phyloP scores from a whole-genome alignment of 2,329 filamentous ascomycete genomes.

The Fusarium anthophilum region DNA sequence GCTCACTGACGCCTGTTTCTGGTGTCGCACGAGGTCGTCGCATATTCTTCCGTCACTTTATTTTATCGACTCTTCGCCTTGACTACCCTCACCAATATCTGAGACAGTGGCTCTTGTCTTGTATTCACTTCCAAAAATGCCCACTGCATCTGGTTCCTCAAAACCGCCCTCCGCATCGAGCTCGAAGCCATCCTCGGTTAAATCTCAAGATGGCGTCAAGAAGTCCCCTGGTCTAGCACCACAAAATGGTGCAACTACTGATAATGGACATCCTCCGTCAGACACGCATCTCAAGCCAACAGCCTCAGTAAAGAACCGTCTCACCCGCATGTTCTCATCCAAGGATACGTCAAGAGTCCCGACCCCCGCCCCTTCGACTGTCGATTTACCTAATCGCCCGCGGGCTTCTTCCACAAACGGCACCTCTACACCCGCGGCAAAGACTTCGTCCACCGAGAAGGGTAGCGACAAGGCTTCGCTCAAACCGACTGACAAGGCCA shows the following conservation, averaged over 20 bases:
- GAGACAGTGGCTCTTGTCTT: constrained; percentile 17
- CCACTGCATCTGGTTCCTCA: constrained; percentile 44
- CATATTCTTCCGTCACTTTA: constrained; percentile 20
- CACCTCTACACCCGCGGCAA: constrained; percentile 53
- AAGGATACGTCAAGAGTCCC: constrained; percentile 57
- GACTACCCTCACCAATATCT: constrained; percentile 4
- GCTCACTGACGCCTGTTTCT: constrained; percentile 18
- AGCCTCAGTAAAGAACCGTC: constrained; percentile 69
- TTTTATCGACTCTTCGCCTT: constrained; percentile 2
- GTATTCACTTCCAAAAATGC: constrained; percentile 44
- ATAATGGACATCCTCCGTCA: constrained; percentile 39
- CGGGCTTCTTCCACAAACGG: constrained; percentile 49
- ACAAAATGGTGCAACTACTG: constrained; percentile 50
- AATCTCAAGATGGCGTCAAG: constrained; percentile 56
- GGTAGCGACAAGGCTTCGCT: constrained; percentile 32
- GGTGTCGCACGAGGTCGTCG: constrained; percentile 27
- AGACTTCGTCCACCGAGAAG: constrained; percentile 56
- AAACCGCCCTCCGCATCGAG: constrained; percentile 55
- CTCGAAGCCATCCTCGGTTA: constrained; percentile 61
- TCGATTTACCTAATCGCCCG: constrained; percentile 47
- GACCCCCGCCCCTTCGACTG: constrained; percentile 49
- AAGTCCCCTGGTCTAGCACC: constrained; percentile 53
- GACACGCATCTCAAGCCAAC: constrained; percentile 40
- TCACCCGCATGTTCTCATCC: constrained; percentile 72
- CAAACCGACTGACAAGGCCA: constrained; percentile 42